Base-by-base conservation (phyloP, 2,329 filamentous ascomycete species). In the Epichloe typhina region DNA sequence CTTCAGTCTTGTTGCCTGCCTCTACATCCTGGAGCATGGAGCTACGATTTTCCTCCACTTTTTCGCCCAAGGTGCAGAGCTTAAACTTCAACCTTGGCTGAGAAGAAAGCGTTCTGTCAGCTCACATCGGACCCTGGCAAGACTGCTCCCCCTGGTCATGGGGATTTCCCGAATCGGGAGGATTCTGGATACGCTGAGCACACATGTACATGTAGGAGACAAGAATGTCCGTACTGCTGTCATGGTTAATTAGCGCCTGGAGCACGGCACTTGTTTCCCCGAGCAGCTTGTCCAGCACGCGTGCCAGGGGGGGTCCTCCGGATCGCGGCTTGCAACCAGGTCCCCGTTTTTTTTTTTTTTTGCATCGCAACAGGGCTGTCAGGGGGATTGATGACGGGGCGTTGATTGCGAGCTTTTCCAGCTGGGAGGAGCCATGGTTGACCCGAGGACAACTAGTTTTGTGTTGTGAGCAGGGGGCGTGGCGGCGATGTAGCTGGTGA, bases 331-430 rank as follows among this genome's bases (percentile, higher is more conserved):
- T 12, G 43, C 74, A 15, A 95, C 80, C 0, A 96, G 65, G 5
- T 75, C 74, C n/a, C 88, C 17, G 17, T 19, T 19, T 19, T 19
- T 17, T 17, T 17, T 17, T n/a, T 58, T 96, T 96, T 54, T 79
- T 79, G 62, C 83, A 84, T 50, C 85, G 76, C 50, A 93, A 72
- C 9, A 96, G 68, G 0, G 83, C 84, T 0, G 88, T 93, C n/a
- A 96, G 69, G 0, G 0, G 91, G 88, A 61, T 95, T 94, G 59
- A 96, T 80, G 35, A 90, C 72, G 37, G 80, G 37, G 80, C 75
- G 62, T 95, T 95, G 48, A 90, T 73, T 1, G 86, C 84, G 1
- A 96, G 72, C 64, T 95, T 96, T 61, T 95, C 87, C 3, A 96
- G 76, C 68, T 95, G 90, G 90, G n/a, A 75, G 59, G 9, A 73